Base-by-base conservation (phyloP, 2,329 filamentous ascomycete genomes). In the Incumbomyces lentus region DNA sequence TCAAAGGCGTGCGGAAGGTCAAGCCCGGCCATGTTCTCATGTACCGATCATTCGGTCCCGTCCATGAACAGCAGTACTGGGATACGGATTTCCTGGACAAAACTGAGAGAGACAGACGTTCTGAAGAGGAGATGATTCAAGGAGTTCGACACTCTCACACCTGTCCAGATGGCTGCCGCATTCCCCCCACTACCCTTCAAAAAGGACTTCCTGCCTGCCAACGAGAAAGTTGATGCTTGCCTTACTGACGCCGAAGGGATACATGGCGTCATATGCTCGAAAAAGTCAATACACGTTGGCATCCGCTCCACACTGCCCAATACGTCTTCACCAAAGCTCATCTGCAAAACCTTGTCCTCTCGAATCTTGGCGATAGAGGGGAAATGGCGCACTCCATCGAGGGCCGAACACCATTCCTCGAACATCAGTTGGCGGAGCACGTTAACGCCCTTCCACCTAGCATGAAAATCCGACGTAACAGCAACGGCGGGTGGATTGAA, bases 71-170 rank as follows among this genome's bases (percentile, higher is more conserved):
- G 19, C 62, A 60, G 34, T 79, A 79, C 52, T 78, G 74, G 74
- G 72, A 78, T 50, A 55, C 68, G 1, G 64, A 69, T 1, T 78
- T 71, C 54, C 64, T 65, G 1, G 66, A 77, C 54, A 78, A 79
- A 60, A 57, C 53, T 10, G 53, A 56, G n/a, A 47, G 58, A 0
- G 73, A 76, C 26, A 58, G 59, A 0, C 64, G 72, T 1, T 67
- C 64, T 1, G 63, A 70, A 36, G 64, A 75, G 17, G 74, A 78
- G 35, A 72, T 77, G 60, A 63, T 77, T 1, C 47, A 61, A 16
- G 69, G 67, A 2, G 72, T 79, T 0, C 64, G 74, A 64, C 39
- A 68, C 64, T 41, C 58, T 59, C 12, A 64, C 66, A 4, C 58
- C 63, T 3, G 57, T 50, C 19, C 60, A 58, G 7, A 62, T 68